These are phyloP conservation scores for Pyricularia grisea DNA, from an alignment of 2,329 filamentous ascomycete species.

Conservation along the genomic window DNA sequence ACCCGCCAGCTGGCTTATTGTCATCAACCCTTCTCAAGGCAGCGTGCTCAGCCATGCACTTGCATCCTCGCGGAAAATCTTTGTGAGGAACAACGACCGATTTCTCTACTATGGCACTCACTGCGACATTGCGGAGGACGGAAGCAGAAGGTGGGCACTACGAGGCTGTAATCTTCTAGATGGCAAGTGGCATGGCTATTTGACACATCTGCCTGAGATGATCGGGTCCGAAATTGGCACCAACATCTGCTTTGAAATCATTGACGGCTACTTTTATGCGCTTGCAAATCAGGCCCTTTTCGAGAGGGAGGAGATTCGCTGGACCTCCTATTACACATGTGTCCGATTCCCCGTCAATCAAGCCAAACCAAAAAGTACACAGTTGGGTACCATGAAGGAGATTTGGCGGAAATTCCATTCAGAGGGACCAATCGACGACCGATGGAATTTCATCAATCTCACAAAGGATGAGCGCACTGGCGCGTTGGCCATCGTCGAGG, in stretches of 20 bases:
- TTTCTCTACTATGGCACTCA: slow-evolving; percentile 61
- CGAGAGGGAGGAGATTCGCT: slow-evolving; percentile 54
- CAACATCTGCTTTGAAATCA: slow-evolving; percentile 63
- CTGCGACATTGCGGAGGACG: slow-evolving; percentile 41
- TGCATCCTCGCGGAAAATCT: slow-evolving; percentile 44
- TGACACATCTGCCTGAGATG: slow-evolving; percentile 38
- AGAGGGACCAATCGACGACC: slow-evolving; percentile 65
- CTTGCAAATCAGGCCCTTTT: slow-evolving; percentile 57
- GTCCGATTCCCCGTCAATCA: slow-evolving; percentile 48
- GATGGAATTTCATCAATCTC: slow-evolving; percentile 60
- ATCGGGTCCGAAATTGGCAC: slow-evolving; percentile 56
- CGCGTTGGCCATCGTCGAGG: slow-evolving; percentile 53
- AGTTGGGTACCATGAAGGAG: slow-evolving; percentile 31
- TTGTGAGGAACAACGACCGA: slow-evolving; percentile 53
- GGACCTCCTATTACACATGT: slow-evolving; percentile 61
- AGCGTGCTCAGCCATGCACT: slow-evolving; percentile 32
- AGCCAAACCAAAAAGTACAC: slow-evolving; percentile 26
- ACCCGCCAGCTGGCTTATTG: slow-evolving; percentile 39
- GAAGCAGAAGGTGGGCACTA: slow-evolving; percentile 54
- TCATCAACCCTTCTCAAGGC: slow-evolving; percentile 30
- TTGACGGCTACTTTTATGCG: slow-evolving; percentile 57
- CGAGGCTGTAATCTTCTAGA: slow-evolving; percentile 44
- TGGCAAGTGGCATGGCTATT: background rate
- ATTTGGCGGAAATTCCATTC: slow-evolving; percentile 58
- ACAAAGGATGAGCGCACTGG: slow-evolving; percentile 50